phyloP scores from a whole-genome alignment of 805 yeast species.

The Ogataea allantospora region DNA sequence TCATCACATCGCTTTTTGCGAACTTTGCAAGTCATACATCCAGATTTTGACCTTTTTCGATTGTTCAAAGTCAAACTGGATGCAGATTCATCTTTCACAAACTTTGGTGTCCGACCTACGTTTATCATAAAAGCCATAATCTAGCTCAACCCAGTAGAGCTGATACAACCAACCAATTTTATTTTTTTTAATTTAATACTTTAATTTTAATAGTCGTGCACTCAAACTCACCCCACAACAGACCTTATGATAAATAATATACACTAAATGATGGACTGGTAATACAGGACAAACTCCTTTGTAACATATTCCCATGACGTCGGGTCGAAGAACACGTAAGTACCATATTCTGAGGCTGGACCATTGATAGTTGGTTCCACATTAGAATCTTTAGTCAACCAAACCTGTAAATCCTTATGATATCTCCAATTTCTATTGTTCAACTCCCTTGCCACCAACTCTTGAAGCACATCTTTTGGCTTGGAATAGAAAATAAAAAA shows the following conservation, averaged over 20 bases:
- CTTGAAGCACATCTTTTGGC: conserved; percentile 92
- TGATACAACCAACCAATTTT: background rate
- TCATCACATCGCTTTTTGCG: conserved; percentile 62
- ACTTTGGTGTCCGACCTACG: background rate
- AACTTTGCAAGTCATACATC: conserved; percentile 67
- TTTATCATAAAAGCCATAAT: background rate
- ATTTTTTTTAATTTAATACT: background rate
- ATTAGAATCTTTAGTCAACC: conserved; percentile 93
- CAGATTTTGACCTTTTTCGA: conserved; percentile 47
- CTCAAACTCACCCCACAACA: conserved; percentile 4
- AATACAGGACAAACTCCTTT: conserved; percentile 57
- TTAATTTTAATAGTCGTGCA: conserved; percentile 5
- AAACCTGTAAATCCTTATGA: conserved; percentile 91
- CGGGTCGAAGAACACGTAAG: conserved; percentile 93
- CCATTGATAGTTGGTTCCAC: conserved; percentile 84
- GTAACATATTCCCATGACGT: conserved; percentile 93
- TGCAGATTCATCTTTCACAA: background rate
- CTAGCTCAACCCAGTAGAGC: too few relatives aligned
- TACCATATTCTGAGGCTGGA: conserved; percentile 84
- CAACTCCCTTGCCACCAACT: conserved; percentile 87
- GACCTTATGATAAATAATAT: conserved; percentile 2
- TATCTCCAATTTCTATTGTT: conserved; percentile 95
- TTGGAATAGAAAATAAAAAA: conserved; percentile 91
- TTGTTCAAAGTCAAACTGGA: background rate
- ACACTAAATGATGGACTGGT: conserved; percentile 36